Conservation (phyloP, 2,329 filamentous ascomycete genomes). For the Ascochyta koolunga region DNA sequence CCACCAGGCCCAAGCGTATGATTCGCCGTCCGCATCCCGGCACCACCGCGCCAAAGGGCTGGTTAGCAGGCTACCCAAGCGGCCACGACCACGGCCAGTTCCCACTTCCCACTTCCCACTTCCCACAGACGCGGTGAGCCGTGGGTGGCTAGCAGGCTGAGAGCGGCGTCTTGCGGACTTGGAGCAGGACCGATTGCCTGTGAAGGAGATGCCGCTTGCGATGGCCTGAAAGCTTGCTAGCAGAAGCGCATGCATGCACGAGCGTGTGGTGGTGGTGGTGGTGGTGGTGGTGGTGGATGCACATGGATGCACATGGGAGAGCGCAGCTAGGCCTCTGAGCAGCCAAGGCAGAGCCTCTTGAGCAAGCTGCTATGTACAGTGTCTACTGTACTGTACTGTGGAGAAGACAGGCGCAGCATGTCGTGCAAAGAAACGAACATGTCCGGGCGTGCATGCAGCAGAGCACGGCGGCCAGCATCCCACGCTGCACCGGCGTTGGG, state of each 20-base stretch:
- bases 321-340: constrained; percentile 19
- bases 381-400: no score
- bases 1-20: constrained; percentile 13
- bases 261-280: constrained; percentile 13
- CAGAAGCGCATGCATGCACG: constrained; percentile 14
- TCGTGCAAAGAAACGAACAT: constrained; percentile 10
- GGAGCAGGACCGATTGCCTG: constrained; percentile 32
- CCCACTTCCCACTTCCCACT: no score
- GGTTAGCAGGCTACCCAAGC: constrained; percentile 18
- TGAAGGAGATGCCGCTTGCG: constrained; percentile 22
- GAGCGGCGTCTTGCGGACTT: constrained; percentile 18
- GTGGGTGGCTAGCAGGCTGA: constrained; percentile 11
- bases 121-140: constrained; percentile 18
- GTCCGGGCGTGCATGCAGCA: constrained; percentile 2
- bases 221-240: constrained; percentile 12
- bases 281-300: no score
- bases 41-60: constrained; percentile 13
- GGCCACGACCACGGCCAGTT: constrained; percentile 8
- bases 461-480: constrained; percentile 15
- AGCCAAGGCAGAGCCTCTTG: constrained; percentile 18
- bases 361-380: no score
- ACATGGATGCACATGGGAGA: not conserved
- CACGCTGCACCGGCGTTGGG: constrained; percentile 23
- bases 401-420: constrained; percentile 8
- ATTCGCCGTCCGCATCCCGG: constrained; percentile 20